phyloP scores from a whole-genome alignment of 495 filamentous ascomycete species.

The Entonaema liquescens region DNA sequence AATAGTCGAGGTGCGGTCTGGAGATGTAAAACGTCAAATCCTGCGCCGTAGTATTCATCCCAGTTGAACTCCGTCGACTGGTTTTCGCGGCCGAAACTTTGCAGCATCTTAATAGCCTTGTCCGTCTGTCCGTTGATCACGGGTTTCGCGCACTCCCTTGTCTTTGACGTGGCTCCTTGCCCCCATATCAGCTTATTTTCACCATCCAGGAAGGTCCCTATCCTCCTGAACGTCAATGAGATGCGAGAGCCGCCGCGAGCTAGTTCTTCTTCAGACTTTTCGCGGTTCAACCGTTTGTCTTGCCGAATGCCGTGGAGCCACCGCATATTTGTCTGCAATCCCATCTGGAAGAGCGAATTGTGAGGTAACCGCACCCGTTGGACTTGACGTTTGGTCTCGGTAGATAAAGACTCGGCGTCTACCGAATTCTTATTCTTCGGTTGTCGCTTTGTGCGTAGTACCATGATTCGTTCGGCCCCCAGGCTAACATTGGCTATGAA shows the following conservation, averaged over 20 bases:
- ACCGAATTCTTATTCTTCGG: slow-evolving; percentile 41
- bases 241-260: slow-evolving; percentile 81
- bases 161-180: slow-evolving; percentile 82
- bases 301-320: slow-evolving; percentile 92
- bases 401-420: slow-evolving; percentile 4
- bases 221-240: slow-evolving; percentile 89
- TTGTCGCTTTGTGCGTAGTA: slow-evolving; percentile 81
- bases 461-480: slow-evolving; percentile 91
- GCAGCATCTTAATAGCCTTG: slow-evolving; percentile 74
- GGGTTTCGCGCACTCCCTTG: slow-evolving; percentile 58
- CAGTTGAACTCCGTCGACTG: slow-evolving; percentile 77
- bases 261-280: slow-evolving; percentile 74
- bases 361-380: slow-evolving; percentile 83
- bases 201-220: slow-evolving; percentile 81
- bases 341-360: slow-evolving; percentile 86
- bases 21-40: slow-evolving; percentile 88
- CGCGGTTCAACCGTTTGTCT: slow-evolving; percentile 75
- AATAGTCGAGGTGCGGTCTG: slow-evolving; percentile 62
- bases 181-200: slow-evolving; percentile 81
- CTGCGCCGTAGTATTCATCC: slow-evolving; percentile 77
- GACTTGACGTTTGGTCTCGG: slow-evolving; percentile 41
- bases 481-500: slow-evolving; percentile 93
- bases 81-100: slow-evolving; percentile 88
- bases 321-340: slow-evolving; percentile 78
- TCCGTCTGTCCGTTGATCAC: slow-evolving; percentile 74